Evolutionary conservation across 2,329 filamentous ascomycete species (phyloP).

Genomic region (Neofusicoccum laricinum): DNA sequence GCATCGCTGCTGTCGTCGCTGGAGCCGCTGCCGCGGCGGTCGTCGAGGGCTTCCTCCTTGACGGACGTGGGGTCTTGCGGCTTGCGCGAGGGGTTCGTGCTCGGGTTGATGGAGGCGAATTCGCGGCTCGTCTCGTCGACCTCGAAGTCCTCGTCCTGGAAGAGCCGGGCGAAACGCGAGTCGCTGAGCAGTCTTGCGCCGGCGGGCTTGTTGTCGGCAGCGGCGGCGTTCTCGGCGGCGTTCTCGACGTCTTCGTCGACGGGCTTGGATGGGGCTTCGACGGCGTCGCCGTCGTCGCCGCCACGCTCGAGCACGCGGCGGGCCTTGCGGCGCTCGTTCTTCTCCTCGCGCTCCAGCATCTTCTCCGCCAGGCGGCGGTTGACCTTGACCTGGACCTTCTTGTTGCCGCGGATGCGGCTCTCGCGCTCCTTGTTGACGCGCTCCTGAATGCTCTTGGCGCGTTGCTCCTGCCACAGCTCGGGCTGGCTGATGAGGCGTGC

Average conservation of each 20-base stretch:
- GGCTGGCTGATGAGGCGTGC: constrained; percentile 90
- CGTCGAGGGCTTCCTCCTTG: constrained; percentile 57
- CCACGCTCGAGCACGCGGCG: constrained; percentile 56
- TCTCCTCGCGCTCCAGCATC: constrained; percentile 67
- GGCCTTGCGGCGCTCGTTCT: constrained; percentile 50
- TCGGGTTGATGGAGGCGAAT: constrained; percentile 86
- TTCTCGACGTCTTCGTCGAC: constrained; percentile 41
- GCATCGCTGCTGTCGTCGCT: constrained; percentile 34
- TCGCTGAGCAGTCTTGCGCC: constrained; percentile 66
- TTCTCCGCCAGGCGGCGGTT: constrained; percentile 71
- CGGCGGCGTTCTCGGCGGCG: constrained; percentile 50
- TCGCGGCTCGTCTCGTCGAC: constrained; percentile 88
- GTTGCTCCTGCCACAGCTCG: constrained; percentile 88
- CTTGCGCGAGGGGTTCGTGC: constrained; percentile 53
- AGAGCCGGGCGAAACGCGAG: constrained; percentile 80
- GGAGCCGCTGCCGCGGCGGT: constrained; percentile 34
- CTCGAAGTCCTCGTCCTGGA: constrained; percentile 88
- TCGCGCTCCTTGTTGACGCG: constrained; percentile 98
- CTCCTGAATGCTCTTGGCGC: constrained; percentile 85
- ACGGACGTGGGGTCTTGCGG: constrained; percentile 55
- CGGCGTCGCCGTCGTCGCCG: constrained; percentile 51
- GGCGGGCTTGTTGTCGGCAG: constrained; percentile 36
- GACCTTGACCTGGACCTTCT: constrained; percentile 87
- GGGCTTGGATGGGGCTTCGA: constrained; percentile 24
- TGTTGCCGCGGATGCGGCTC: constrained; percentile 86